These are phyloP conservation scores for Penicillium sp. DNA, from an alignment of 2,329 filamentous ascomycete genomes.

Conservation along the genomic window DNA sequence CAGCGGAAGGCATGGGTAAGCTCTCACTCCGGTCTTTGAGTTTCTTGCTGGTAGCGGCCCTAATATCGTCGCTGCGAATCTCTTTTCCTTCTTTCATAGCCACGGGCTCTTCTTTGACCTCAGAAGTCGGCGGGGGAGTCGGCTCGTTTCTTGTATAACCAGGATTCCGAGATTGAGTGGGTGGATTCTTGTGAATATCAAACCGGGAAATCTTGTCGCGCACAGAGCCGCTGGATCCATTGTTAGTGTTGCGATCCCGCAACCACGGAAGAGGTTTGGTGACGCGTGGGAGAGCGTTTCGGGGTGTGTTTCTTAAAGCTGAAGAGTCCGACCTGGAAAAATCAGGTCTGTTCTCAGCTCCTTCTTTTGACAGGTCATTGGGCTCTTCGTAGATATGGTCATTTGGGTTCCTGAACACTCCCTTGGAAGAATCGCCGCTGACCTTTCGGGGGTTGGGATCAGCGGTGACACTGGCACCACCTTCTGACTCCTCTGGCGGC, in stretches of 20 bases:
- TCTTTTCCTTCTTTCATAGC: slow-evolving; percentile 73
- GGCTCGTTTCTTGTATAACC: slow-evolving; percentile 65
- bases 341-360: slow-evolving; percentile 18
- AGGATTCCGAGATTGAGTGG: slow-evolving; percentile 74
- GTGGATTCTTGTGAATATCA: slow-evolving; percentile 80
- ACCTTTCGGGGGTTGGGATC: slow-evolving; percentile 26
- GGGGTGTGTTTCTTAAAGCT: slow-evolving; percentile 54
- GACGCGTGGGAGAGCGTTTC: slow-evolving; percentile 55
- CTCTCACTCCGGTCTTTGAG: slow-evolving; percentile 80
- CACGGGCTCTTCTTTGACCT: slow-evolving; percentile 35
- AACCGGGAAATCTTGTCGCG: slow-evolving; percentile 48
- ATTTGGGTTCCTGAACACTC: slow-evolving; percentile 54
- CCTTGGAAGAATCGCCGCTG: slow-evolving; percentile 41
- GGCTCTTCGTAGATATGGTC: slow-evolving; percentile 81
- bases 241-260: slow-evolving; percentile 24
- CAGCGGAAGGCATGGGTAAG: slow-evolving; percentile 79
- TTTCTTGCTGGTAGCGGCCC: slow-evolving; percentile 82
- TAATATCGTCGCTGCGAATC: slow-evolving; percentile 79
- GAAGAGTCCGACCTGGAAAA: slow-evolving; percentile 35
- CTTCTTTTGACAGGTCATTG: slow-evolving; percentile 42
- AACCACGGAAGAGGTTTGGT: slow-evolving; percentile 40
- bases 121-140: slow-evolving; percentile 26
- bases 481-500: slow-evolving; percentile 24
- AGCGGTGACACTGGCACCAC: not conserved
- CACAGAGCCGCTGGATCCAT: slow-evolving; percentile 36